A percentile compares a stretch with the other conserved stretches of the same genome.
These are phyloP conservation scores for Camellia japonica DNA, from an alignment of 148 eudicot species.

Conservation along the genomic window DNA sequence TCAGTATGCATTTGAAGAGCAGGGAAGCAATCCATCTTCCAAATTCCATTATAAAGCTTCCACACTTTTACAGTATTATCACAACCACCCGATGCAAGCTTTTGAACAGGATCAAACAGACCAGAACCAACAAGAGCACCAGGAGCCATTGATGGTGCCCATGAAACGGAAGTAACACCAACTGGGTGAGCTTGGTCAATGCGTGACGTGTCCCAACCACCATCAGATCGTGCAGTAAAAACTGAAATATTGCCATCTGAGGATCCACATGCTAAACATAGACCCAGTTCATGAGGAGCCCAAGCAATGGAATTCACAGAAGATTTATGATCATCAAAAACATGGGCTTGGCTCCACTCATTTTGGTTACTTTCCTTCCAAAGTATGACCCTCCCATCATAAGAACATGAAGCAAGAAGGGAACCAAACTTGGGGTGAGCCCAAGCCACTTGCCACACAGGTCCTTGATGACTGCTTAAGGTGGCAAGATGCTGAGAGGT, in stretches of 20 bases:
- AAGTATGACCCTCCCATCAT: constrained; percentile 17
- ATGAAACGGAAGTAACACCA: constrained; percentile 20
- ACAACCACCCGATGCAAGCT: constrained; percentile 24
- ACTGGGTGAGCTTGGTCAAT: constrained; percentile 18
- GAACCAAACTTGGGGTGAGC: constrained; percentile 21
- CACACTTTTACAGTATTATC: constrained; percentile 22
- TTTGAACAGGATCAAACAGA: constrained; percentile 13
- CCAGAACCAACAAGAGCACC: constrained; percentile 19
- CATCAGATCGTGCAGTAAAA: constrained; percentile 12
- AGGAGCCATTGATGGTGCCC: constrained; percentile 21
- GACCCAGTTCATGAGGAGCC: constrained; percentile 22
- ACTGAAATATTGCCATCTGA: constrained; percentile 19
- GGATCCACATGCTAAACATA: constrained; percentile 22
- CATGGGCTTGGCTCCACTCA: constrained; percentile 21
- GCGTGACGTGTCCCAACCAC: constrained; percentile 13
- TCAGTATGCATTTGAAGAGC: constrained; percentile 22
- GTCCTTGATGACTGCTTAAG: constrained; percentile 23
- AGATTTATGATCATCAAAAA: constrained; percentile 13
- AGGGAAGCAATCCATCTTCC: constrained; percentile 26
- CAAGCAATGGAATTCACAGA: constrained; percentile 19
- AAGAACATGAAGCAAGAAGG: constrained; percentile 23
- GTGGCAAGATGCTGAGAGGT: constrained; percentile 24
- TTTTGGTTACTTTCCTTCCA: constrained; percentile 21
- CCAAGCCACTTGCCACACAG: constrained; percentile 24
- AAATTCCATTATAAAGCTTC: constrained; percentile 20